Conservation (phyloP, 345 rosid species). For the Tarenaya hassleriana region DNA sequence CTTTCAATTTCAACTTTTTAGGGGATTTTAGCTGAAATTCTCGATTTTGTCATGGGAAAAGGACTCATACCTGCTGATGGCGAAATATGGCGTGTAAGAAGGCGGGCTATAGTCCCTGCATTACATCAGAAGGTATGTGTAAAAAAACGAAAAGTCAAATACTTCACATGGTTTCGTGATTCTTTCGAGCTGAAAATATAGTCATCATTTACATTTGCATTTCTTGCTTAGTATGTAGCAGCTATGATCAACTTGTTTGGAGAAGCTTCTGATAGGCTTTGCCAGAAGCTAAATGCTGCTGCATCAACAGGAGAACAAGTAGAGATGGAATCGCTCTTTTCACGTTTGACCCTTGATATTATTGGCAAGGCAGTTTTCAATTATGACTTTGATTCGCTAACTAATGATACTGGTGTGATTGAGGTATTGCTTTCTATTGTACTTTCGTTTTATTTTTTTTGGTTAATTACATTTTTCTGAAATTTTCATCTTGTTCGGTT, state of each 20-base stretch:
- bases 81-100: slow-evolving; percentile 86
- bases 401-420: slow-evolving; percentile 90
- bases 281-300: slow-evolving; percentile 69
- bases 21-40: slow-evolving; percentile 92
- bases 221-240: slow-evolving; percentile 60
- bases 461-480: neutral
- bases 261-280: slow-evolving; percentile 80
- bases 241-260: slow-evolving; percentile 89
- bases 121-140: slow-evolving; percentile 72
- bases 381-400: slow-evolving; percentile 85
- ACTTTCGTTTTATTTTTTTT: neutral
- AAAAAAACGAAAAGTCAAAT: neutral
- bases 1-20: slow-evolving; percentile 29
- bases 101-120: slow-evolving; percentile 93
- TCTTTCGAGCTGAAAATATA: slow-evolving; percentile 1
- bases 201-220: slow-evolving; percentile 12
- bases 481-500: too few relatives aligned
- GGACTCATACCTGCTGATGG: slow-evolving; percentile 98
- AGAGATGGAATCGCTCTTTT: slow-evolving; percentile 96
- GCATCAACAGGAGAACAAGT: slow-evolving; percentile 73
- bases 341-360: slow-evolving; percentile 82
- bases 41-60: slow-evolving; percentile 95
- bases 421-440: slow-evolving; percentile 50
- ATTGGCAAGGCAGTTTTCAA: slow-evolving; percentile 97
- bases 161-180: neutral